Percentiles rank a stretch among this genome's conserved stretches.
Evolutionary conservation across 495 filamentous ascomycete genomes (phyloP).

Genomic region (Tuber melanosporum): DNA sequence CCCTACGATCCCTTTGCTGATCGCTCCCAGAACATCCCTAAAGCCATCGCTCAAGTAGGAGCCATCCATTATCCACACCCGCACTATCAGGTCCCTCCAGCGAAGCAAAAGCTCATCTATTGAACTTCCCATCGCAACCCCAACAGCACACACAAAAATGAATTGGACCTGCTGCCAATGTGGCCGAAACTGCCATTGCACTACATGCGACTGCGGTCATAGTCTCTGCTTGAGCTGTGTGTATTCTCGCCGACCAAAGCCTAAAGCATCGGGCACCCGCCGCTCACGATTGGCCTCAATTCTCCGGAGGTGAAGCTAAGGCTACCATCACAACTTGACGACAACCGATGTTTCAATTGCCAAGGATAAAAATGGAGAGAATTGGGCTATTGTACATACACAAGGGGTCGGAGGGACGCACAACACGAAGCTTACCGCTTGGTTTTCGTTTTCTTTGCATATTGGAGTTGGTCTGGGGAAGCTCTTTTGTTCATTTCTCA

Average conservation of each 20-base stretch:
- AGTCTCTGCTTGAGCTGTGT: constrained; percentile 38
- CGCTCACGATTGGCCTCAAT: not conserved
- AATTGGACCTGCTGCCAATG: constrained; percentile 40
- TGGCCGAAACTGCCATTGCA: constrained; percentile 37
- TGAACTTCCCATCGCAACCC: constrained; percentile 2
- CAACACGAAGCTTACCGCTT: not conserved
- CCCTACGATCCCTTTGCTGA: not conserved
- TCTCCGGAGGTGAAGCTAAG: not conserved
- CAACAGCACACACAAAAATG: constrained; percentile 25
- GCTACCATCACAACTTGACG: not conserved
- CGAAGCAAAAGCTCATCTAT: constrained; percentile 6
- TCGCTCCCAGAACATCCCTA: not conserved
- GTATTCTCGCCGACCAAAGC: constrained; percentile 32
- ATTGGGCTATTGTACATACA: not conserved
- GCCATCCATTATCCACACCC: not conserved
- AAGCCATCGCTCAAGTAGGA: not conserved
- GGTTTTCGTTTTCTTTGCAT: constrained; percentile 23
- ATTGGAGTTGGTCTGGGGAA: constrained; percentile 28
- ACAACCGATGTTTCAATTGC: not conserved
- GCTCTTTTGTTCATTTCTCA: constrained; percentile 11
- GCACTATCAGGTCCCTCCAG: not conserved
- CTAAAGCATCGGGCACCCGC: not conserved
- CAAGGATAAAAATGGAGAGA: not conserved
- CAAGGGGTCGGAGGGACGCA: not conserved
- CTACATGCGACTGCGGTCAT: constrained; percentile 38